Percentiles rank a stretch among this genome's conserved stretches.
Conservation (phyloP, 2,329 filamentous ascomycete species). For the Fusarium xyrophilum region DNA sequence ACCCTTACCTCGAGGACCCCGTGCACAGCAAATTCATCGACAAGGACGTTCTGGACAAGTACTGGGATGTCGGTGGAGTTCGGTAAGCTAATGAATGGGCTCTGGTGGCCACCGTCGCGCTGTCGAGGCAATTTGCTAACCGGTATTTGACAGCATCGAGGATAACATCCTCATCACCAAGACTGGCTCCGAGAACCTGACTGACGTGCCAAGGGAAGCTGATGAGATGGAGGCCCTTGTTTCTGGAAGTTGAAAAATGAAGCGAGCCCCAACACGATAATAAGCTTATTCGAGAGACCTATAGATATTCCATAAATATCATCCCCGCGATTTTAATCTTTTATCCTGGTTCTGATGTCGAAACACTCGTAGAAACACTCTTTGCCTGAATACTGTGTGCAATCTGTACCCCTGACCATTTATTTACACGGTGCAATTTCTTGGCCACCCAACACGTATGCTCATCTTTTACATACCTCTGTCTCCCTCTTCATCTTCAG, state of each 20-base stretch:
- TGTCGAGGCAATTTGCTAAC: constrained; percentile 32
- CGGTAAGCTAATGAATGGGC: constrained; percentile 53
- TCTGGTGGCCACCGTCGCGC: constrained; percentile 4
- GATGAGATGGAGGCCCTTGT: constrained; percentile 62
- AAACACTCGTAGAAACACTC: neutral
- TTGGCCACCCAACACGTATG: constrained; percentile 26
- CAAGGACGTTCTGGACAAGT: constrained; percentile 72
- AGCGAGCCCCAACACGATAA: neutral
- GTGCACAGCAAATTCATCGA: constrained; percentile 80
- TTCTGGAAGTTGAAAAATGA: constrained; percentile 22
- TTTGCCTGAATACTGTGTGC: constrained; percentile 23
- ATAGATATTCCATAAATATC: constrained; percentile 14
- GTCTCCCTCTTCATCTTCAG: no score
- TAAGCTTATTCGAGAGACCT: neutral
- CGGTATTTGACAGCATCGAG: constrained; percentile 56
- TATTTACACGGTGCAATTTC: constrained; percentile 35
- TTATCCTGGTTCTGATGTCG: neutral
- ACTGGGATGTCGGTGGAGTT: constrained; percentile 83
- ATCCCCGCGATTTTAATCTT: neutral
- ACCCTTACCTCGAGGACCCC: constrained; percentile 76
- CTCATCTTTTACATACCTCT: neutral
- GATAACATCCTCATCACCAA: constrained; percentile 77
- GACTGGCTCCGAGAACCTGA: constrained; percentile 74
- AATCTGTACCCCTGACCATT: constrained; percentile 9
- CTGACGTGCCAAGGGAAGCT: constrained; percentile 72